These are phyloP conservation scores for Fusarium xylarioides DNA, from an alignment of 2,329 filamentous ascomycete genomes.

Conservation along the genomic window DNA sequence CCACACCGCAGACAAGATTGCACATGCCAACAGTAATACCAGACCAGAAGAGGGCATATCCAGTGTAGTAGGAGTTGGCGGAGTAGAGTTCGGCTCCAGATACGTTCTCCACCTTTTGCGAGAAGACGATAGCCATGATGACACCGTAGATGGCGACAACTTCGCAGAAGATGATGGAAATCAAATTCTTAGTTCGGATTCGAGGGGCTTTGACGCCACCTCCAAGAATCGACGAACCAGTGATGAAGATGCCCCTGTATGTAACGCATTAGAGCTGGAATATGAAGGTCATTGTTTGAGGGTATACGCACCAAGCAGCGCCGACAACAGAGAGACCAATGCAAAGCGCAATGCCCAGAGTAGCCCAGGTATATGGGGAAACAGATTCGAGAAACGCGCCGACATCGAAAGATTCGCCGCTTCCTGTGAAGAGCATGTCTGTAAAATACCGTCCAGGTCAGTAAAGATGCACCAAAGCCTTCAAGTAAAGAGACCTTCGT, in stretches of 20 bases:
- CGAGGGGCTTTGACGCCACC: slow-evolving; percentile 95
- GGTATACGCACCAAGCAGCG: slow-evolving; percentile 83
- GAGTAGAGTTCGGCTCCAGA: slow-evolving; percentile 73
- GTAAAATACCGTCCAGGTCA: too few relatives aligned
- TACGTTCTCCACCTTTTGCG: slow-evolving; percentile 80
- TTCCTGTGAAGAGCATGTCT: slow-evolving; percentile 98
- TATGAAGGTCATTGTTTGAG: slow-evolving; percentile 7
- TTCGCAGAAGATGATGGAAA: slow-evolving; percentile 99
- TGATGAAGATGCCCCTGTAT: slow-evolving; percentile 96
- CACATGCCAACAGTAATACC: slow-evolving; percentile 94
- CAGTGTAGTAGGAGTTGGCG: slow-evolving; percentile 88
- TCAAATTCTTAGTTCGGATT: slow-evolving; percentile 99
- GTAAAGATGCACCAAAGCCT: too few relatives aligned
- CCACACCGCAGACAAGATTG: slow-evolving; percentile 95
- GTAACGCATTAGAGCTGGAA: slow-evolving; percentile 29
- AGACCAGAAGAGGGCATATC: slow-evolving; percentile 95
- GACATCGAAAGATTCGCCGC: slow-evolving; percentile 96
- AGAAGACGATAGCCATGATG: slow-evolving; percentile 99
- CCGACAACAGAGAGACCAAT: slow-evolving; percentile 96
- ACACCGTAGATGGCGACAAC: slow-evolving; percentile 99
- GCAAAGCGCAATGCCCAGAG: slow-evolving; percentile 88
- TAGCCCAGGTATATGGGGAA: slow-evolving; percentile 94
- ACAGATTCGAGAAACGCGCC: slow-evolving; percentile 94
- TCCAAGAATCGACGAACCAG: slow-evolving; percentile 95
- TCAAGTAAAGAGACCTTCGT: too few relatives aligned